Conservation (phyloP, 352 stramenopile species). For the Pythium scleroteichum region DNA sequence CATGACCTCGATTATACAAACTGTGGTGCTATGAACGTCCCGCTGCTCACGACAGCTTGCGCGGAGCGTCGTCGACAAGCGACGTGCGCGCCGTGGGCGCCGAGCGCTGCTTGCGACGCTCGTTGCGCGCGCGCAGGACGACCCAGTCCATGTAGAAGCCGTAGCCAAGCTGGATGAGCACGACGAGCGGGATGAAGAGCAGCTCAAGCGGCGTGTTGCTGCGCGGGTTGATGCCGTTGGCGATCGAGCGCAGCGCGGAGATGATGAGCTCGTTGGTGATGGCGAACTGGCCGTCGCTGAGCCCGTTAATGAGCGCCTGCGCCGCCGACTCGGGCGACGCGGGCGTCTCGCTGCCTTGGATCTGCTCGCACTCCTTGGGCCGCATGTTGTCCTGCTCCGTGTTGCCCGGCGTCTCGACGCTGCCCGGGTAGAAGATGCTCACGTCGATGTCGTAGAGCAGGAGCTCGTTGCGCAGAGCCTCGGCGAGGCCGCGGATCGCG, state of each 20-base stretch:
- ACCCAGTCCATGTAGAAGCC: constrained; percentile 47
- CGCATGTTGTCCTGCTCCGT: constrained; percentile 37
- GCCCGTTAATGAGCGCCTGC: constrained; percentile 36
- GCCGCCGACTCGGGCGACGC: constrained; percentile 35
- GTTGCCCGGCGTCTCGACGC: constrained; percentile 50
- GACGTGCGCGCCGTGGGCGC: not conserved
- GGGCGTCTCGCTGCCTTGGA: constrained; percentile 36
- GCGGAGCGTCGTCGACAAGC: constrained; percentile 2
- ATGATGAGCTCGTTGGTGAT: constrained; percentile 55
- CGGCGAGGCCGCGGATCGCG: constrained; percentile 55
- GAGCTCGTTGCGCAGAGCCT: constrained; percentile 54
- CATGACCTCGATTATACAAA: too few species aligned
- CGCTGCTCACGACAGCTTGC: not conserved
- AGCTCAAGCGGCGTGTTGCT: constrained; percentile 41
- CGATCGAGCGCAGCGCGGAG: constrained; percentile 42
- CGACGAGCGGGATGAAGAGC: constrained; percentile 30
- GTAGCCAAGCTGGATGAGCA: constrained; percentile 41
- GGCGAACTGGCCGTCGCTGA: constrained; percentile 45
- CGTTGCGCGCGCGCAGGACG: constrained; percentile 9
- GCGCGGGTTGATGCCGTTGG: constrained; percentile 46
- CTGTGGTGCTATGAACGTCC: too few species aligned
- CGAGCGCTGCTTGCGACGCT: not conserved
- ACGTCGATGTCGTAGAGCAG: constrained; percentile 40
- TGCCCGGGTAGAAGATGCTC: constrained; percentile 46
- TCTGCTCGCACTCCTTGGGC: constrained; percentile 41